These are phyloP conservation scores for Ophiognomonia clavigignenti-juglandacearum DNA, from an alignment of 2,329 filamentous ascomycete species.

Conservation along the genomic window DNA sequence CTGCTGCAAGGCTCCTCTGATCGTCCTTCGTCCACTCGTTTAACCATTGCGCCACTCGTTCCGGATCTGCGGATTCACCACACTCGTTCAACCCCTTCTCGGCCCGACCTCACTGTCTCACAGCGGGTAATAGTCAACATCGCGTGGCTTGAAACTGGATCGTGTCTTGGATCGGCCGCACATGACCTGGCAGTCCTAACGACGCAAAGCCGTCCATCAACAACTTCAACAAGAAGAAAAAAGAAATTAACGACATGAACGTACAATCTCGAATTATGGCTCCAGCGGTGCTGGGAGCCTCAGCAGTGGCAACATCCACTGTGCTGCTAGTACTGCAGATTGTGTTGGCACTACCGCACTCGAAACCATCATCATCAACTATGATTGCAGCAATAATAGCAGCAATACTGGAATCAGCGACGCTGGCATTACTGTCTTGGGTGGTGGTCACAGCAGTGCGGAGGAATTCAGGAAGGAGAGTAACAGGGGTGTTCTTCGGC, in stretches of 20 bases:
- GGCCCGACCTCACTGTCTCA: slow-evolving; percentile 4
- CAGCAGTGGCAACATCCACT: slow-evolving; percentile 33
- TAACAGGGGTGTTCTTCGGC: slow-evolving; percentile 31
- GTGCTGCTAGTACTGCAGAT: slow-evolving; percentile 35
- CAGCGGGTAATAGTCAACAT: not conserved
- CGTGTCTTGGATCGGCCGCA: slow-evolving; percentile 11
- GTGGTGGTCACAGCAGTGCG: slow-evolving; percentile 25
- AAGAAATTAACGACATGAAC: slow-evolving; percentile 2
- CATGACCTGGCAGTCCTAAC: slow-evolving; percentile 9
- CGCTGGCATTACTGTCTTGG: slow-evolving; percentile 30
- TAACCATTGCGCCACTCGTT: not conserved
- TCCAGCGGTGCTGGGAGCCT: slow-evolving; percentile 30
- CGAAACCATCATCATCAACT: slow-evolving; percentile 25
- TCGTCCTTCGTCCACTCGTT: slow-evolving; percentile 17
- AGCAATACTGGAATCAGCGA: slow-evolving; percentile 30
- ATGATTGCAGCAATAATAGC: slow-evolving; percentile 33
- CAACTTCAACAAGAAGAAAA: not conserved
- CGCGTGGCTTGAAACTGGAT: not conserved
- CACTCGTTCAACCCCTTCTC: slow-evolving; percentile 1
- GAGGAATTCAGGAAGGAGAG: slow-evolving; percentile 19
- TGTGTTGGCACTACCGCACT: slow-evolving; percentile 32
- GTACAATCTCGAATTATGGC: slow-evolving; percentile 20
- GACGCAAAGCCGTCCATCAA: slow-evolving; percentile 5
- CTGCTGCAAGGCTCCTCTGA: slow-evolving; percentile 10
- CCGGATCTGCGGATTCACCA: slow-evolving; percentile 14